Evolutionary conservation across 768 basidiomycete species (phyloP).

Genomic region (Amanita subjunquillea): DNA sequence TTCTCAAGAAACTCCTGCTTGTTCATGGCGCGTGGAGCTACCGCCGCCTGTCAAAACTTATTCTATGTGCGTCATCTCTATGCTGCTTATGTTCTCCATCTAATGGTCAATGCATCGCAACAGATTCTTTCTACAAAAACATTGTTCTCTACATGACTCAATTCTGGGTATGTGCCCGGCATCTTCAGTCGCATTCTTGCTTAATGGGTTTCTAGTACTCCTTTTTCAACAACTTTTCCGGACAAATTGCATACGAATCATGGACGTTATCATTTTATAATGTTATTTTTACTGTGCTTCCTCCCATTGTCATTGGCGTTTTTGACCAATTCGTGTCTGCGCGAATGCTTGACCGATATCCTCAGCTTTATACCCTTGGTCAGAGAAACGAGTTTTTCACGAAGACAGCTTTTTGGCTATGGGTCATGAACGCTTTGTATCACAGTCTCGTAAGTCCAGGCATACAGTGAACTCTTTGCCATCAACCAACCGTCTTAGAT

Average conservation of each 20-base stretch:
- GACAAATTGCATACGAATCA: conserved; percentile 96
- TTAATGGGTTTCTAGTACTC: conserved; percentile 54
- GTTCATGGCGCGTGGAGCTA: conserved; percentile 99
- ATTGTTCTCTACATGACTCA: conserved; percentile 97
- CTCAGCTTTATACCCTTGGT: conserved; percentile 90
- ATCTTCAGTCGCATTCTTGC: neutral
- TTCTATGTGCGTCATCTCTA: conserved; percentile 56
- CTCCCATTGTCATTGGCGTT: conserved; percentile 93
- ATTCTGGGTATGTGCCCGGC: conserved; percentile 66
- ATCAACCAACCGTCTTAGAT: conserved; percentile 38
- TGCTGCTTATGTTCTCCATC: neutral
- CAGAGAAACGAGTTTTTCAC: conserved; percentile 93
- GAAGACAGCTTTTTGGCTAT: conserved; percentile 85
- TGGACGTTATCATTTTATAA: conserved; percentile 98
- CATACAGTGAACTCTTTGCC: neutral
- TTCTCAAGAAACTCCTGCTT: conserved; percentile 85
- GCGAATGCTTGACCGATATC: conserved; percentile 91
- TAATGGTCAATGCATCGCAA: conserved; percentile 4
- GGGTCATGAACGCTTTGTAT: conserved; percentile 83
- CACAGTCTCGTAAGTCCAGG: conserved; percentile 67
- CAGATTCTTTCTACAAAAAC: conserved; percentile 99
- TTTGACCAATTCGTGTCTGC: conserved; percentile 99
- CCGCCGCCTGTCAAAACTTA: conserved; percentile 86
- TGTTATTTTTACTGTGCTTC: conserved; percentile 90
- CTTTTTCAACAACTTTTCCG: conserved; percentile 99